A percentile compares a stretch with the other conserved stretches of the same genome.
Evolutionary conservation across 176 grass and related monocot species (phyloP).

Genomic region (Poa annua): DNA sequence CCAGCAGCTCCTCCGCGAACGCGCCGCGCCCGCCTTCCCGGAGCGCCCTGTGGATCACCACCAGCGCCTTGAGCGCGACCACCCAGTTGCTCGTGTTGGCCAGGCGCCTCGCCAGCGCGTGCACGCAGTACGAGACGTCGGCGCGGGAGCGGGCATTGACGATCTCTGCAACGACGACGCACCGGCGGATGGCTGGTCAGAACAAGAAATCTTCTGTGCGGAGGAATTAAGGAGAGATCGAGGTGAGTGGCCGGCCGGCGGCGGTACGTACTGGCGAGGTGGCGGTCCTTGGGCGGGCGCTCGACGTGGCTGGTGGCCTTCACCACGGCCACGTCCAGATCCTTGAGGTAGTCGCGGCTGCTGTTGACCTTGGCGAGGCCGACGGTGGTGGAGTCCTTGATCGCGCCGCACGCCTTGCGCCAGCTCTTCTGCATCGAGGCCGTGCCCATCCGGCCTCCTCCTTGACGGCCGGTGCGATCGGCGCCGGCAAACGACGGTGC

Average conservation of each 20-base stretch:
- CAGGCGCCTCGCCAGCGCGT: constrained; percentile 70
- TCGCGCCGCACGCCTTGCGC: constrained; percentile 91
- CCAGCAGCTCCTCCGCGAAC: constrained; percentile 79
- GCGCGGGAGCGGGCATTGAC: constrained; percentile 62
- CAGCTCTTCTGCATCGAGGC: constrained; percentile 63
- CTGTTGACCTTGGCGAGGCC: constrained; percentile 81
- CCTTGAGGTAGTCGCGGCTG: constrained; percentile 71
- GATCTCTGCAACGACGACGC: constrained; percentile 50
- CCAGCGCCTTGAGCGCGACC: constrained; percentile 87
- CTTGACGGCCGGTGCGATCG: not conserved
- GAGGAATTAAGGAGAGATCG: not conserved
- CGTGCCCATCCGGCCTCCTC: constrained; percentile 20
- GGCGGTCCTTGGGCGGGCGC: constrained; percentile 86
- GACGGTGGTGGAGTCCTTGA: constrained; percentile 95
- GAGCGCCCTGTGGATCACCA: constrained; percentile 78
- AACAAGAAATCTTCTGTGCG: not conserved
- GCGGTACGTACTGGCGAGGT: constrained; percentile 66
- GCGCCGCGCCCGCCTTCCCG: constrained; percentile 69
- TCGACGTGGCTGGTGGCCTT: constrained; percentile 96
- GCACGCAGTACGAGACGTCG: constrained; percentile 85
- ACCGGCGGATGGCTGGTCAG: not conserved
- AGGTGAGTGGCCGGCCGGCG: not conserved
- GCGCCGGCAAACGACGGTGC: not conserved
- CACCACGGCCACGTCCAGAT: constrained; percentile 89
- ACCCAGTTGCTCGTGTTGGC: constrained; percentile 94